Conservation (phyloP, 2,329 filamentous ascomycete genomes). For the Paraphaeosphaeria sporulosa region DNA sequence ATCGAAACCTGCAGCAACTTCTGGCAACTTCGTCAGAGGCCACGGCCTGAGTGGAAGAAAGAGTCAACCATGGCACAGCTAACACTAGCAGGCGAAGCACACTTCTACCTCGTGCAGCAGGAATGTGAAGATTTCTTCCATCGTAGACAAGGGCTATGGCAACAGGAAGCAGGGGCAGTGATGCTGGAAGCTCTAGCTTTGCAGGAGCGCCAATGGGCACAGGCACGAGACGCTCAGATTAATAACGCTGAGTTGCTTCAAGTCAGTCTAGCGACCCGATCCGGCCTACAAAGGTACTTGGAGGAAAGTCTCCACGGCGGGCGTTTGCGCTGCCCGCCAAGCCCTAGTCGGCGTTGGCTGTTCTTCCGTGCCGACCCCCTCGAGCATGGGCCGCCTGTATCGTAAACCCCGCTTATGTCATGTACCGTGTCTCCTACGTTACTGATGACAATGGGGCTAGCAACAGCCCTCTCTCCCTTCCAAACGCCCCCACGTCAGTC, state of each 20-base stretch:
- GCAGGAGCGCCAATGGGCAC: neutral
- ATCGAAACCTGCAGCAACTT: slow-evolving; percentile 28
- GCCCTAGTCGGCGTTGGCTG: slow-evolving; percentile 7
- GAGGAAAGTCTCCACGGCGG: slow-evolving; percentile 6
- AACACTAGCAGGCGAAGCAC: neutral
- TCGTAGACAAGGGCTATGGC: neutral
- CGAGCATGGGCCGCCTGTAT: no score
- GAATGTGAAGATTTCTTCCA: neutral
- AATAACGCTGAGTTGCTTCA: neutral
- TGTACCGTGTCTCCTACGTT: no score
- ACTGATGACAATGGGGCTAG: no score
- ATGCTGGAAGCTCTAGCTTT: neutral
- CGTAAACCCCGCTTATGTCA: no score
- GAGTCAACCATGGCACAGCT: slow-evolving; percentile 12
- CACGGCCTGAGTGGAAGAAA: slow-evolving; percentile 8
- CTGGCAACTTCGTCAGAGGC: slow-evolving; percentile 25
- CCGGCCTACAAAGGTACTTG: slow-evolving; percentile 9
- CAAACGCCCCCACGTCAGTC: no score
- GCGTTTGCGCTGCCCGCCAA: slow-evolving; percentile 3
- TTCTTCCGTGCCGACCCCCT: no score
- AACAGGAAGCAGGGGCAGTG: no score
- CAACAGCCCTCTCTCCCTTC: no score
- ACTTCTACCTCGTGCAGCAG: neutral
- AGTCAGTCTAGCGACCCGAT: neutral
- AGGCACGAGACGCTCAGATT: neutral